Conservation (phyloP, 2,329 filamentous ascomycete genomes). For the Didymosphaeria variabile region DNA sequence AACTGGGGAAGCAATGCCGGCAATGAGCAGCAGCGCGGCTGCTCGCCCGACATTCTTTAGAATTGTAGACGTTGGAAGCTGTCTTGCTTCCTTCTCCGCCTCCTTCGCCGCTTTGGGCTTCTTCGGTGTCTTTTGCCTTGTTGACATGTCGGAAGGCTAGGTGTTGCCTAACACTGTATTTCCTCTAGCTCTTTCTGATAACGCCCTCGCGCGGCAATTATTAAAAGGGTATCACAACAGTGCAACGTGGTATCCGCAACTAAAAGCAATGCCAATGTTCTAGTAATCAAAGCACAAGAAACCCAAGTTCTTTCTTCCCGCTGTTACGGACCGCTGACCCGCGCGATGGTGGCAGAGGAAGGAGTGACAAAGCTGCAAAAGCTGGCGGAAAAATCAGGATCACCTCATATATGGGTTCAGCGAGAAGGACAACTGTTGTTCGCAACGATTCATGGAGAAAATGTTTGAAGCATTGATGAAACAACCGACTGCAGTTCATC, state of each 20-base stretch:
- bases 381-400: conserved; percentile 18
- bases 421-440: conserved; percentile 45
- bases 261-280: not conserved
- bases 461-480: conserved; percentile 46
- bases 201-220: not conserved
- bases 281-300: conserved; percentile 1
- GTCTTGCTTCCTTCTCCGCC: conserved; percentile 33
- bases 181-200: not conserved
- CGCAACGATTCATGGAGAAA: conserved; percentile 22
- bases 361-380: conserved; percentile 1
- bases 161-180: conserved; percentile 13
- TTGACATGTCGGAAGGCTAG: conserved; percentile 35
- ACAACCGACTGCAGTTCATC: conserved; percentile 40
- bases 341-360: conserved; percentile 1
- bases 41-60: conserved; percentile 46
- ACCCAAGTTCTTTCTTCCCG: conserved; percentile 13
- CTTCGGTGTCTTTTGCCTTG: conserved; percentile 43
- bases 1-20: conserved; percentile 72
- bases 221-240: conserved; percentile 13
- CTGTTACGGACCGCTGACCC: conserved; percentile 24
- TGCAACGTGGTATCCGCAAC: conserved; percentile 1
- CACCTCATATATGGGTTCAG: conserved; percentile 15
- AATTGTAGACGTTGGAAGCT: conserved; percentile 32
- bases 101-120: conserved; percentile 46
- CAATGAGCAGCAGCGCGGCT: conserved; percentile 60